Percentiles rank a stretch among this genome's conserved stretches.
Evolutionary conservation across 164 flowering plant genomes (phyloP).

Genomic region (Aristolochia californica): DNA sequence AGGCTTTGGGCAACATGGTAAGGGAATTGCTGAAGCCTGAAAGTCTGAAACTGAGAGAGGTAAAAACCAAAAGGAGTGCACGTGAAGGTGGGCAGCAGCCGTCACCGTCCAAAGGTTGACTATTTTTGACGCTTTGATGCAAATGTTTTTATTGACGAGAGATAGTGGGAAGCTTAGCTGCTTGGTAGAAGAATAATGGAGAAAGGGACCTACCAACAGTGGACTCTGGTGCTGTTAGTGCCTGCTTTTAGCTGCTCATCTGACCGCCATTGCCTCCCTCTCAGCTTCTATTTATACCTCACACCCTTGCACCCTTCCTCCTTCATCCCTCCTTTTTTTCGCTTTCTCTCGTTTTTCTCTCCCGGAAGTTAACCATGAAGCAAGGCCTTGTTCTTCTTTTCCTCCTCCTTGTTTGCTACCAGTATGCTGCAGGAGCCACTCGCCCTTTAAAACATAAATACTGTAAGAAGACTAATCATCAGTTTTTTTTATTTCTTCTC

Average conservation of each 20-base stretch:
- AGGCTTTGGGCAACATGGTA: no score
- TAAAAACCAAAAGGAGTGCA: no score
- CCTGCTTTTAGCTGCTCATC: constrained; percentile 17
- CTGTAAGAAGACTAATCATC: constrained; percentile 7
- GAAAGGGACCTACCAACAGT: constrained; percentile 9
- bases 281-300: constrained; percentile 27
- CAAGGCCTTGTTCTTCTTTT: constrained; percentile 14
- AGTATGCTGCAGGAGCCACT: constrained; percentile 9
- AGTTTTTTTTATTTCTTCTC: not conserved
- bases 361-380: constrained; percentile 20
- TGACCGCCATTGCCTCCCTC: constrained; percentile 9
- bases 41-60: no score
- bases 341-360: constrained; percentile 8
- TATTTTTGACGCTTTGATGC: constrained; percentile 11
- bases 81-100: no score
- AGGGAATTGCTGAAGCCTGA: no score
- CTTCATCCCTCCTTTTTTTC: constrained; percentile 7
- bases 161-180: no score
- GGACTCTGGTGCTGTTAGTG: constrained; percentile 7
- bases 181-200: not conserved
- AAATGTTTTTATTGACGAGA: no score
- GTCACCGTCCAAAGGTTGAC: no score
- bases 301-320: constrained; percentile 11
- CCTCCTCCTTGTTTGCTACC: constrained; percentile 15
- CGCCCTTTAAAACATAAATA: constrained; percentile 11